phyloP scores from a whole-genome alignment of 768 basidiomycete species.

The Solioccasus polychromus region DNA sequence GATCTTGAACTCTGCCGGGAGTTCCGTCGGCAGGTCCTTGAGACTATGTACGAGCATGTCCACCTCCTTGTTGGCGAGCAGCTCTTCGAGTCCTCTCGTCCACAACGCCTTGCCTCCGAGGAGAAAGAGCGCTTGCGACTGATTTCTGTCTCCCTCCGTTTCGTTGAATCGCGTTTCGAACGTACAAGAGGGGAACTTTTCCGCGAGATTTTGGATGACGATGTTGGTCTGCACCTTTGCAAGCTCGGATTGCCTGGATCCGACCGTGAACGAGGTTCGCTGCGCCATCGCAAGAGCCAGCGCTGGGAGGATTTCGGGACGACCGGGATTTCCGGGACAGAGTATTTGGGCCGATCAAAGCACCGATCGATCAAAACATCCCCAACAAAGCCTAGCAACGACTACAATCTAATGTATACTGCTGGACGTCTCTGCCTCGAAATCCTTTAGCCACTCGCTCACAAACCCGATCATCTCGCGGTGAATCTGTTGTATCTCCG shows the following conservation, averaged over 20 bases:
- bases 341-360: not conserved
- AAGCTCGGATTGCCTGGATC: constrained; percentile 84
- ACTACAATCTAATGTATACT: too few relatives aligned
- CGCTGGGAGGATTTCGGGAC: not conserved
- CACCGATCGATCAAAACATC: too few relatives aligned
- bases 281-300: constrained; percentile 12
- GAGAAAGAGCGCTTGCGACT: constrained; percentile 83
- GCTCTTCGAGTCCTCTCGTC: constrained; percentile 95
- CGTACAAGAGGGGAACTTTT: constrained; percentile 46
- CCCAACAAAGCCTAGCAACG: too few relatives aligned
- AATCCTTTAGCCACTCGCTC: constrained; percentile 62
- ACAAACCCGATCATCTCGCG: constrained; percentile 79
- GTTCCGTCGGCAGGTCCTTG: constrained; percentile 89
- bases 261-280: constrained; percentile 62
- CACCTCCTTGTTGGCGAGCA: constrained; percentile 63
- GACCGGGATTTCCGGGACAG: too few relatives aligned
- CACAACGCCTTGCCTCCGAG: constrained; percentile 91
- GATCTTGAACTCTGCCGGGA: constrained; percentile 82
- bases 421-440: constrained; percentile 22
- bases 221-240: constrained; percentile 88
- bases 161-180: constrained; percentile 63
- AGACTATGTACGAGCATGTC: constrained; percentile 92
- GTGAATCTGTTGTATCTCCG: constrained; percentile 78
- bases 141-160: constrained; percentile 85
- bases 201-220: constrained; percentile 62